Conservation (phyloP, 2,329 filamentous ascomycete species). For the Acrocalymma vagum region DNA sequence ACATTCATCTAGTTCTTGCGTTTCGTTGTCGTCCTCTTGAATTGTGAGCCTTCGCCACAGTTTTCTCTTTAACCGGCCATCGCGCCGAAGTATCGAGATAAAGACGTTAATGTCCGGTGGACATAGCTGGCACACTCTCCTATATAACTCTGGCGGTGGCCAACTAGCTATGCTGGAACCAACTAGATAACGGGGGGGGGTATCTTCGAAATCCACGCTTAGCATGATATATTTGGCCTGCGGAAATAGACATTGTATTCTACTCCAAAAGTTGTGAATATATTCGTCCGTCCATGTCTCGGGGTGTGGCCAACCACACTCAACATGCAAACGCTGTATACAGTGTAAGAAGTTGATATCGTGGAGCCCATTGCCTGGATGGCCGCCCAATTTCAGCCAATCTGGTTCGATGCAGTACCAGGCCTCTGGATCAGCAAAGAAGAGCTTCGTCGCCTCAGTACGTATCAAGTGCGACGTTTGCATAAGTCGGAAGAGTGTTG, state of each 20-base stretch:
- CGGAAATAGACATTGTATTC: constrained; percentile 9
- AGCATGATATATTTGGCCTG: constrained; percentile 10
- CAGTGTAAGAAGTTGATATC: background rate
- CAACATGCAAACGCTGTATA: constrained; percentile 5
- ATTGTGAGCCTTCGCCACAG: constrained; percentile 4
- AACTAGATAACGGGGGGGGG: background rate
- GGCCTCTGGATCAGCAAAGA: constrained; percentile 5
- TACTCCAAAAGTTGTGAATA: constrained; percentile 12
- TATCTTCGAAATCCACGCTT: background rate
- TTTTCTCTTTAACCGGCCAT: constrained; percentile 1
- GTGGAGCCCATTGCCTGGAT: background rate
- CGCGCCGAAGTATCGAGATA: background rate
- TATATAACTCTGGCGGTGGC: background rate
- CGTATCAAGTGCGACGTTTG: constrained; percentile 7
- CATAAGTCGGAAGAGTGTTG: constrained; percentile 13
- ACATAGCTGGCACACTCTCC: constrained; percentile 4
- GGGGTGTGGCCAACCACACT: no score
- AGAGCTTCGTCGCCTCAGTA: constrained; percentile 10
- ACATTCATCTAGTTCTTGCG: constrained; percentile 3
- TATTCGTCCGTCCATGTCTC: constrained; percentile 1
- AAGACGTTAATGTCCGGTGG: constrained; percentile 5
- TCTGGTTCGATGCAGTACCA: constrained; percentile 4
- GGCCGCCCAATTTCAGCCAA: constrained; percentile 4
- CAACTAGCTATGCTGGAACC: constrained; percentile 2
- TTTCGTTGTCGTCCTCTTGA: constrained; percentile 4